phyloP scores from a whole-genome alignment of 2,329 filamentous ascomycete genomes.

The Pseudogymnoascus pannorum region DNA sequence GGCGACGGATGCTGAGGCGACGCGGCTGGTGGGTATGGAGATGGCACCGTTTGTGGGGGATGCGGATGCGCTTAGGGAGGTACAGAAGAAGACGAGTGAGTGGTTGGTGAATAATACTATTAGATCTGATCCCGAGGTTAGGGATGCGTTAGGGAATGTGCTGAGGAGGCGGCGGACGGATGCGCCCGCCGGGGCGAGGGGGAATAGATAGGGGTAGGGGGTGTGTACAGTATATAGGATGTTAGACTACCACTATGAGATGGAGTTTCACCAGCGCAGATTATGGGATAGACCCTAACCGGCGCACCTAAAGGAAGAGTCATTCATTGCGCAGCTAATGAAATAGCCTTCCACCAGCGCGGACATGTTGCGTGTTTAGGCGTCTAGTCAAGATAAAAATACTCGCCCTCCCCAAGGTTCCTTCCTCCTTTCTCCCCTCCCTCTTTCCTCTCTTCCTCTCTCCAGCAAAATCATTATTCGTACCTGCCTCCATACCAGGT shows the following conservation, averaged over 20 bases:
- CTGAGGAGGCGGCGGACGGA: conserved; percentile 55
- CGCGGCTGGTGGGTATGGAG: conserved; percentile 66
- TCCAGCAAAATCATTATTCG: not conserved
- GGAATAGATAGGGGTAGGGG: conserved; percentile 23
- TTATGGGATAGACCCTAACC: too few species aligned
- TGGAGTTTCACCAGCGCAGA: not conserved
- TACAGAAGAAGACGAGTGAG: conserved; percentile 70
- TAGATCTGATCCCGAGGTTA: conserved; percentile 70
- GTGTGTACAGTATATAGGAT: not conserved
- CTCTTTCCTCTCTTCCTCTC: not conserved
- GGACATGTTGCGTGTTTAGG: too few species aligned
- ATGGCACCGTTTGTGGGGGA: conserved; percentile 76
- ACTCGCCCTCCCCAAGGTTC: not conserved
- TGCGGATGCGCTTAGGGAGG: conserved; percentile 50
- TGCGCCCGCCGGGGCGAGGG: conserved; percentile 51
- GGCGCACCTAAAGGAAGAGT: too few species aligned
- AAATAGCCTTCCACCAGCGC: too few species aligned
- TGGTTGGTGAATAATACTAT: conserved; percentile 86
- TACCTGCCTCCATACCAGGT: not conserved
- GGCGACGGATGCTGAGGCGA: conserved; percentile 61
- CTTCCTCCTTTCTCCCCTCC: not conserved
- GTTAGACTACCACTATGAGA: not conserved
- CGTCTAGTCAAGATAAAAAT: not conserved
- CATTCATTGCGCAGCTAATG: too few species aligned
- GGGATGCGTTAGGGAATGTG: conserved; percentile 65